These are phyloP conservation scores for Buxus sempervirens DNA, from an alignment of 164 flowering plant genomes.

Conservation along the genomic window DNA sequence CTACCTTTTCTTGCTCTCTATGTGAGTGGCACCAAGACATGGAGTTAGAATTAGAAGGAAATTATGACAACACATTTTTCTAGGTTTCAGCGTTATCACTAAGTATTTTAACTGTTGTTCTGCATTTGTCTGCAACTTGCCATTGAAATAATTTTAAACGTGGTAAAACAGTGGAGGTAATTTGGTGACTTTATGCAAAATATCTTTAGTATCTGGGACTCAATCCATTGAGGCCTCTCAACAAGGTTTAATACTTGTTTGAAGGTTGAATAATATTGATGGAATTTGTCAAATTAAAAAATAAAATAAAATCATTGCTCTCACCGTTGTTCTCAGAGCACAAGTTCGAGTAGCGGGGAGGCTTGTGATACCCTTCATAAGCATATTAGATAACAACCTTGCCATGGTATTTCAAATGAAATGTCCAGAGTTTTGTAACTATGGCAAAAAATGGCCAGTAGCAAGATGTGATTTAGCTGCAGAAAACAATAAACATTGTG, in stretches of 20 bases:
- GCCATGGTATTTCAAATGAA: constrained; percentile 25
- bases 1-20: no score
- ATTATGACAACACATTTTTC: no score
- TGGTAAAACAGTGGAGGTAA: no score
- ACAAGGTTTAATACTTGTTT: not conserved
- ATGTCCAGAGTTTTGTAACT: not conserved
- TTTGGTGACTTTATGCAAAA: no score
- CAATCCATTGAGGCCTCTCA: not conserved
- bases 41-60: no score
- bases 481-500: not conserved
- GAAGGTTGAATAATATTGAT: not conserved
- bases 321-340: constrained; percentile 20
- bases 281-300: not conserved
- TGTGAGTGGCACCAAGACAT: no score
- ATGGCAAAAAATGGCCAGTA: not conserved
- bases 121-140: no score
- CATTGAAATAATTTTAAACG: no score
- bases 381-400: constrained; percentile 20
- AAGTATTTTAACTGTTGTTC: no score
- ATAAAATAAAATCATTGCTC: constrained; percentile 1
- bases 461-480: not conserved
- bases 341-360: constrained; percentile 15
- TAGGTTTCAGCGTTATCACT: no score
- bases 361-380: constrained; percentile 25
- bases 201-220: no score